Conservation (phyloP, 805 yeast species). For the Metschnikowia vanudenii region DNA sequence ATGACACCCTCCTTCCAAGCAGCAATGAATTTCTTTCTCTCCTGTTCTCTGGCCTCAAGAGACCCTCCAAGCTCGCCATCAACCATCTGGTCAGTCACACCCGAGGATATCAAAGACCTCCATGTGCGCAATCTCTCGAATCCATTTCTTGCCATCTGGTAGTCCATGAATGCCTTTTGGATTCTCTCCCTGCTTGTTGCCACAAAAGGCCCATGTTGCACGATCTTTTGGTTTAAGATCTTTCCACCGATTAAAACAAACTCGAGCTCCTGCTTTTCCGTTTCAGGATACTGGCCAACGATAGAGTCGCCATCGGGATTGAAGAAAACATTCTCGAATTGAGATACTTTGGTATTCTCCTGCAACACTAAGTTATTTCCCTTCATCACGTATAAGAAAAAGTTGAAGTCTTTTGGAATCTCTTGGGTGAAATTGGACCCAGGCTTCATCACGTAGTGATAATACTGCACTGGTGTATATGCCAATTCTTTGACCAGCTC, state of each 20-base stretch:
- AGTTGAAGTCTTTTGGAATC: slow-evolving; percentile 60
- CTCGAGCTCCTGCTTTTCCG: slow-evolving; percentile 46
- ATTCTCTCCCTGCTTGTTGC: slow-evolving; percentile 67
- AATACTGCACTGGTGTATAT: slow-evolving; percentile 76
- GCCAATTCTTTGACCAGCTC: slow-evolving; percentile 73
- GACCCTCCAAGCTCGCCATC: slow-evolving; percentile 38
- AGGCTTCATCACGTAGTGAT: slow-evolving; percentile 59
- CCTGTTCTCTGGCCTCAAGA: slow-evolving; percentile 30
- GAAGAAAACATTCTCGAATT: slow-evolving; percentile 59
- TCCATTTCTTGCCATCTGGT: slow-evolving; percentile 65
- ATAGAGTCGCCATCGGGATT: slow-evolving; percentile 66
- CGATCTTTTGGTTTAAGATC: slow-evolving; percentile 67
- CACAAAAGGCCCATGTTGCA: slow-evolving; percentile 92
- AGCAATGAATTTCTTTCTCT: slow-evolving; percentile 13
- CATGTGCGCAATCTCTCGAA: slow-evolving; percentile 66
- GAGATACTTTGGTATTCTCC: slow-evolving; percentile 29
- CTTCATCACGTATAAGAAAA: slow-evolving; percentile 63
- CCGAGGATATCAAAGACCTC: slow-evolving; percentile 47
- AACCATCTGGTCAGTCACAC: slow-evolving; percentile 43
- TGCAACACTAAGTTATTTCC: slow-evolving; percentile 55
- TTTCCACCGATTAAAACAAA: slow-evolving; percentile 78
- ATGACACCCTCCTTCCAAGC: slow-evolving; percentile 11
- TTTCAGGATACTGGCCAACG: slow-evolving; percentile 43
- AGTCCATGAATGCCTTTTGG: slow-evolving; percentile 67
- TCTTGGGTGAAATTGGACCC: slow-evolving; percentile 63